These are phyloP conservation scores for Sclerotinia trifoliorum DNA, from an alignment of 2,329 filamentous ascomycete species.

Conservation along the genomic window DNA sequence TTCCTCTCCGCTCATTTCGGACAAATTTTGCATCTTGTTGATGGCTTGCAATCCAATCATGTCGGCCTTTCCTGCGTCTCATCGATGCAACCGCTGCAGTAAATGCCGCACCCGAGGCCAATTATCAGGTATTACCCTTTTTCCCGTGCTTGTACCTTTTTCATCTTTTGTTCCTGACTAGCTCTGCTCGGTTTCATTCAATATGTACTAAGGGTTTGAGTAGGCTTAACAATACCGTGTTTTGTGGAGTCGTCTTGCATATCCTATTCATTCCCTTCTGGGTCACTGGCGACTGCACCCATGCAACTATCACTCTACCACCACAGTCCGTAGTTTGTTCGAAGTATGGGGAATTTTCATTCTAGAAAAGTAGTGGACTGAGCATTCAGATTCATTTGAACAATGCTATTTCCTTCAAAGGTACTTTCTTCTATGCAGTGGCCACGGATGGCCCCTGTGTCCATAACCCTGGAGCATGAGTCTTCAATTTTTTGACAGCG, in stretches of 20 bases:
- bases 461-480: background rate
- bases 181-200: background rate
- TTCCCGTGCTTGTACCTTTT: background rate
- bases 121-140: background rate
- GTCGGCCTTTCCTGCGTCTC: background rate
- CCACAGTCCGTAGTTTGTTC: background rate
- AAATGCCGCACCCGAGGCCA: background rate
- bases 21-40: background rate
- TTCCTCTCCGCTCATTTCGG: background rate
- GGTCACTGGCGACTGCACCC: background rate
- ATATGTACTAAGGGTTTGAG: background rate
- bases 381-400: background rate
- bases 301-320: background rate
- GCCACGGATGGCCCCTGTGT: background rate
- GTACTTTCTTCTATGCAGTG: background rate
- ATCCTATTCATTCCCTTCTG: background rate
- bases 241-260: background rate
- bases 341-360: background rate
- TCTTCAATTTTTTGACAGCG: background rate
- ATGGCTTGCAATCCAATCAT: background rate
- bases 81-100: background rate
- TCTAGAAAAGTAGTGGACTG: background rate
- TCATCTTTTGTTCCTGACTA: background rate
- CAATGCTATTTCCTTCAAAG: background rate
- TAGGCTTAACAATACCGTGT: background rate